Evolutionary conservation across 2,329 filamentous ascomycete genomes (phyloP).

Genomic region (Raffaelea deltoideospora): DNA sequence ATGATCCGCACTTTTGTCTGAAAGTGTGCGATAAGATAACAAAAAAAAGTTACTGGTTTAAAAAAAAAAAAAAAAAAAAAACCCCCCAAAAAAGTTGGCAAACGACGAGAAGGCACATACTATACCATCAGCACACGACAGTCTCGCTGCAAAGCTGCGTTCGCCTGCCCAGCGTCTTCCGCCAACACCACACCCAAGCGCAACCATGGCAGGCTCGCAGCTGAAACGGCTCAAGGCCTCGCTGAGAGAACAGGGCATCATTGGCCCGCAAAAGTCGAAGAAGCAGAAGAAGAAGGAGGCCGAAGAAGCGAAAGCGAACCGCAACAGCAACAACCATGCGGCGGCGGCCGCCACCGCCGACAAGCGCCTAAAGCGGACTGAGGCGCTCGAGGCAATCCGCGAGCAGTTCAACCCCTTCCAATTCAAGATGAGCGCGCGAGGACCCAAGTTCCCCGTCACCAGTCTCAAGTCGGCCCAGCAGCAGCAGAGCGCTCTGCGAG

Average conservation of each 20-base stretch:
- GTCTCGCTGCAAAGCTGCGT: too few relatives aligned
- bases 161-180: too few relatives aligned
- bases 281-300: conserved; percentile 72
- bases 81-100: background rate
- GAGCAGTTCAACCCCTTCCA: conserved; percentile 98
- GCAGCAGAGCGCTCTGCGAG: conserved; percentile 35
- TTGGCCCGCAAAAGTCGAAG: conserved; percentile 85
- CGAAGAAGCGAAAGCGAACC: conserved; percentile 45
- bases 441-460: conserved; percentile 74
- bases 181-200: background rate
- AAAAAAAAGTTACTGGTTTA: conserved; percentile 8
- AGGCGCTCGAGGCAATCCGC: conserved; percentile 70
- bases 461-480: conserved; percentile 42
- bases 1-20: too few relatives aligned
- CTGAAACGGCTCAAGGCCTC: conserved; percentile 91
- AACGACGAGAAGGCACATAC: background rate
- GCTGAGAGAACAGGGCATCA: conserved; percentile 74
- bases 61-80: conserved; percentile 2
- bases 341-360: conserved; percentile 44
- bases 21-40: conserved; percentile 22
- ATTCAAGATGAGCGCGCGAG: conserved; percentile 63
- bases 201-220: conserved; percentile 81
- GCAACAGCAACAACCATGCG: too few relatives aligned
- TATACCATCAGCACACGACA: background rate
- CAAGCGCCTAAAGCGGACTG: conserved; percentile 61